These are phyloP conservation scores for Funneliformis geosporum DNA, from an alignment of 192 early-diverging fungal species.

Conservation along the genomic window DNA sequence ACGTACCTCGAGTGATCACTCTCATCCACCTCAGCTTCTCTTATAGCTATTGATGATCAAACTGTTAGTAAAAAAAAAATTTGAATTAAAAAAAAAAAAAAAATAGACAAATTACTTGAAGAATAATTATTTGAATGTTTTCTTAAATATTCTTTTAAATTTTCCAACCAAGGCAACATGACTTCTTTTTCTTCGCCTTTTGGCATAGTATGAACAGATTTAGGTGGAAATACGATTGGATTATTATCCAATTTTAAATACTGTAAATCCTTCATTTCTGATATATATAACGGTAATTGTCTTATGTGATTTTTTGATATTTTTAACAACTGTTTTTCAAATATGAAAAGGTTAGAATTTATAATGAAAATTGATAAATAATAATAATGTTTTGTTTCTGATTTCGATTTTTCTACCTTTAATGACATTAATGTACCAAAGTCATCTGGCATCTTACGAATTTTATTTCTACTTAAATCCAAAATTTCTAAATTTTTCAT, in stretches of 20 bases:
- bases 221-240: slow-evolving; percentile 41
- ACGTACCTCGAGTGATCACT: slow-evolving; percentile 16
- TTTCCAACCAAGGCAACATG: slow-evolving; percentile 11
- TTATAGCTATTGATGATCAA: background rate
- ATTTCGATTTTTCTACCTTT: slow-evolving; percentile 36
- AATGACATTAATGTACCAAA: slow-evolving; percentile 46
- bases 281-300: slow-evolving; percentile 41
- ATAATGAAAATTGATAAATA: too few relatives aligned
- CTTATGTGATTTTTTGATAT: slow-evolving; percentile 44
- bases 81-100: background rate
- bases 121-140: slow-evolving; percentile 11
- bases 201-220: slow-evolving; percentile 20
- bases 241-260: slow-evolving; percentile 48
- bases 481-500: slow-evolving; percentile 43
- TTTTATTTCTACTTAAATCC: slow-evolving; percentile 49
- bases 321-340: slow-evolving; percentile 38
- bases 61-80: background rate
- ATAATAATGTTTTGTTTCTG: too few relatives aligned
- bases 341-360: too few relatives aligned
- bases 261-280: slow-evolving; percentile 43
- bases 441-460: slow-evolving; percentile 38
- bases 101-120: background rate
- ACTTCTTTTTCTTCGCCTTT: slow-evolving; percentile 27
- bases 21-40: background rate
- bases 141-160: slow-evolving; percentile 26